These are phyloP conservation scores for Pluteus cervinus DNA, from an alignment of 768 basidiomycete genomes.

Conservation along the genomic window DNA sequence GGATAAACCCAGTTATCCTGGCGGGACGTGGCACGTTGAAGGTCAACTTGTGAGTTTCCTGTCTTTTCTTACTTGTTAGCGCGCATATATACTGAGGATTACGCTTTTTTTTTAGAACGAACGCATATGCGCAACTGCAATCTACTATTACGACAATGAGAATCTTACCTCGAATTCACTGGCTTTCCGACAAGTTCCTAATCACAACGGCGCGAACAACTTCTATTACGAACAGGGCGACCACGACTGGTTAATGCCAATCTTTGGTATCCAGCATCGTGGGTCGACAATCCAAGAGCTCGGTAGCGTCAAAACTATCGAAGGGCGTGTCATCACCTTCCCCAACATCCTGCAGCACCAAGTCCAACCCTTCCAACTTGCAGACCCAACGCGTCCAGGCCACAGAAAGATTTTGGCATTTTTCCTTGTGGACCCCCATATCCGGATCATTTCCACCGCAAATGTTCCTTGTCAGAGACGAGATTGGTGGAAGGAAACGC, in stretches of 20 bases:
- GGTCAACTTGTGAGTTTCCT: constrained; percentile 15
- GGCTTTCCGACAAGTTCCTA: constrained; percentile 20
- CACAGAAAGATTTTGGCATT: constrained; percentile 29
- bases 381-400: constrained; percentile 26
- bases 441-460: constrained; percentile 17
- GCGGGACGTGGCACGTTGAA: constrained; percentile 34
- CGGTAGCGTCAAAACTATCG: constrained; percentile 18
- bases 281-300: constrained; percentile 13
- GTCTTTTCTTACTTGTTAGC: not conserved
- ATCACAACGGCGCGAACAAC: constrained; percentile 5
- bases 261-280: constrained; percentile 13
- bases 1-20: constrained; percentile 26
- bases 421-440: constrained; percentile 27
- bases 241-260: constrained; percentile 14
- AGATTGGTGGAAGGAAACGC: constrained; percentile 16
- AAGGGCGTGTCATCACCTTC: constrained; percentile 22
- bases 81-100: too few relatives aligned
- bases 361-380: constrained; percentile 22
- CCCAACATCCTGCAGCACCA: constrained; percentile 29
- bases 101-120: constrained; percentile 12
- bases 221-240: constrained; percentile 11
- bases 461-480: constrained; percentile 21
- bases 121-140: constrained; percentile 18
- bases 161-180: constrained; percentile 24
- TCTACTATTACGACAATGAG: constrained; percentile 18